Conservation (phyloP, 768 basidiomycete genomes). For the Lactifluus piperatus region DNA sequence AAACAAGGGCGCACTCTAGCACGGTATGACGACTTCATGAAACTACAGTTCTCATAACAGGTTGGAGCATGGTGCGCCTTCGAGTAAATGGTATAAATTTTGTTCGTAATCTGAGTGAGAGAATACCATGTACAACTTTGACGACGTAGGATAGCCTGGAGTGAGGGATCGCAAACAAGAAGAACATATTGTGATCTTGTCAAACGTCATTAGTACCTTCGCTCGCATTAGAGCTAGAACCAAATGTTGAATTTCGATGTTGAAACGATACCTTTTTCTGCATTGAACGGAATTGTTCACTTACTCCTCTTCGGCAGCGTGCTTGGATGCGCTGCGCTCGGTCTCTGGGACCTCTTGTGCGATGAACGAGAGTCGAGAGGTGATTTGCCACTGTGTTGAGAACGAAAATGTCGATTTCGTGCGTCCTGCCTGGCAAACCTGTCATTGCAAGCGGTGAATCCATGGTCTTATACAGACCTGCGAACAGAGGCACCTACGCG, state of each 20-base stretch:
- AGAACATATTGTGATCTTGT: neutral
- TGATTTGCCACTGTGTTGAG: neutral
- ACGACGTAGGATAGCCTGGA: neutral
- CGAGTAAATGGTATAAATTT: neutral
- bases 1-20: neutral
- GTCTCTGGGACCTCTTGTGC: neutral
- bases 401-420: constrained; percentile 15
- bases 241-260: neutral
- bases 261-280: constrained; percentile 4
- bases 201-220: neutral
- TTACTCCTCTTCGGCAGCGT: constrained; percentile 9
- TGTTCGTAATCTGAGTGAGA: neutral
- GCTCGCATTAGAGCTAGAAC: neutral
- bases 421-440: constrained; percentile 17
- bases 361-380: neutral
- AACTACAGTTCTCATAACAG: neutral
- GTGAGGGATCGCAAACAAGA: neutral
- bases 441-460: neutral
- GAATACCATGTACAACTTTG: neutral
- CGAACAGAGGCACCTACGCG: constrained; percentile 4
- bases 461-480: no score
- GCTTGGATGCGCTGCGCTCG: constrained; percentile 10
- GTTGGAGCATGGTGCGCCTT: neutral
- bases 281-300: neutral
- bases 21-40: neutral